phyloP scores from a whole-genome alignment of 352 stramenopile species.

The Globisporangium polare region DNA sequence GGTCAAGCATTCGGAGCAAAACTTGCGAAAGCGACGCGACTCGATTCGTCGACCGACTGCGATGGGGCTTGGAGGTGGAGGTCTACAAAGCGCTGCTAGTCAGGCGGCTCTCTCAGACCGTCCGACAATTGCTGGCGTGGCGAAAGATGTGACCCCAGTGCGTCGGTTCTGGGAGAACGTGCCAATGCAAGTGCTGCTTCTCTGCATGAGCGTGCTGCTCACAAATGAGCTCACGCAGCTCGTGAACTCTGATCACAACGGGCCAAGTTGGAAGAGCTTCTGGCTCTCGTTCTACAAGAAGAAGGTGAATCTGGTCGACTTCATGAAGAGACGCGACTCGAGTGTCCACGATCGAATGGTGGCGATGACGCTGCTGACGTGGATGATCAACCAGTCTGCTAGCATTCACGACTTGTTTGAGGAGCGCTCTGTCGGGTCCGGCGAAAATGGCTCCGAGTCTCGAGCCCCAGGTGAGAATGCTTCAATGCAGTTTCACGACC shows the following conservation, averaged over 20 bases:
- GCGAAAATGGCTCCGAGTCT: background rate
- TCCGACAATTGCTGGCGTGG: background rate
- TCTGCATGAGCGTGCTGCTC: constrained; percentile 55
- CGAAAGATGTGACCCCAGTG: background rate
- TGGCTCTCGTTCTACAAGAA: constrained; percentile 46
- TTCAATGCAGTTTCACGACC: constrained; percentile 8
- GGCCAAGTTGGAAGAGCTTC: constrained; percentile 37
- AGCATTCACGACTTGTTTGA: constrained; percentile 47
- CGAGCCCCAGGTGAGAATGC: background rate
- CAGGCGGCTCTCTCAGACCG: background rate
- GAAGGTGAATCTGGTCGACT: constrained; percentile 40
- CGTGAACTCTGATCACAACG: constrained; percentile 33
- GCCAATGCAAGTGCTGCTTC: constrained; percentile 49
- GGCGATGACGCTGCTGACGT: constrained; percentile 37
- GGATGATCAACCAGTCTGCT: constrained; percentile 42
- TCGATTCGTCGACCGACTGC: constrained; percentile 3
- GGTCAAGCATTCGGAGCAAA: constrained; percentile 15
- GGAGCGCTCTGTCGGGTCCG: constrained; percentile 22
- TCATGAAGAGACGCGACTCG: constrained; percentile 26
- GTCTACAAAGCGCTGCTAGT: background rate
- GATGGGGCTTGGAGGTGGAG: background rate
- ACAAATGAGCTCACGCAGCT: constrained; percentile 47
- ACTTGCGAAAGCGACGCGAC: constrained; percentile 3
- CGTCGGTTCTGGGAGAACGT: constrained; percentile 29
- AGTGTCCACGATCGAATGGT: constrained; percentile 32